These are phyloP conservation scores for Botrytis elliptica DNA, from an alignment of 2,329 filamentous ascomycete genomes.

Conservation along the genomic window DNA sequence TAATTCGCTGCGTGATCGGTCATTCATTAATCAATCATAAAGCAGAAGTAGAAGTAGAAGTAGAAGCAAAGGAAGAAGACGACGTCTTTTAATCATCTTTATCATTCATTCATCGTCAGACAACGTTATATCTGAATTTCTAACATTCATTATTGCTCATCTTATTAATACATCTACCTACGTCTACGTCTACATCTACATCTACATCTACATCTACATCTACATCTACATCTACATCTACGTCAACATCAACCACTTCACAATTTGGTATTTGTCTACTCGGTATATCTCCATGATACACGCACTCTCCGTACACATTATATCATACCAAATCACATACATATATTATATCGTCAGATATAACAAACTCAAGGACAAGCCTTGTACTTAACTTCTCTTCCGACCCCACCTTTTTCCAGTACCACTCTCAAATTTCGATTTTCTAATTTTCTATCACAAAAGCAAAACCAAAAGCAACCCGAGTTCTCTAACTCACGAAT, in stretches of 20 bases:
- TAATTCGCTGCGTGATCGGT: neutral
- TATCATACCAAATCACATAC: neutral
- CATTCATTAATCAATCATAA: neutral
- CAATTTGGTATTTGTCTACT: neutral
- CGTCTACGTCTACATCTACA: neutral
- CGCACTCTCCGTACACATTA: neutral
- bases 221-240: neutral
- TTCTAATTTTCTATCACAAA: constrained; percentile 11
- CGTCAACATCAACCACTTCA: neutral
- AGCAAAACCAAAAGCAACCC: neutral
- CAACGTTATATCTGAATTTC: neutral
- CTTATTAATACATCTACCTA: neutral
- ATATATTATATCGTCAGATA: neutral
- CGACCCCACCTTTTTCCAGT: constrained; percentile 8
- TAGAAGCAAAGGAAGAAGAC: neutral
- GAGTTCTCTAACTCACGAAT: neutral
- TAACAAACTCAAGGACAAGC: neutral
- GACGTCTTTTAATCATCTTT: neutral
- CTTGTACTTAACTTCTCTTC: neutral
- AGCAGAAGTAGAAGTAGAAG: neutral
- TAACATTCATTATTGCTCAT: neutral
- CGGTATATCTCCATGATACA: neutral
- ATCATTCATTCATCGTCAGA: neutral
- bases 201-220: neutral
- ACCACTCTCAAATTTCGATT: neutral